Conservation (phyloP, 805 yeast species). For the Candida gorgasii region DNA sequence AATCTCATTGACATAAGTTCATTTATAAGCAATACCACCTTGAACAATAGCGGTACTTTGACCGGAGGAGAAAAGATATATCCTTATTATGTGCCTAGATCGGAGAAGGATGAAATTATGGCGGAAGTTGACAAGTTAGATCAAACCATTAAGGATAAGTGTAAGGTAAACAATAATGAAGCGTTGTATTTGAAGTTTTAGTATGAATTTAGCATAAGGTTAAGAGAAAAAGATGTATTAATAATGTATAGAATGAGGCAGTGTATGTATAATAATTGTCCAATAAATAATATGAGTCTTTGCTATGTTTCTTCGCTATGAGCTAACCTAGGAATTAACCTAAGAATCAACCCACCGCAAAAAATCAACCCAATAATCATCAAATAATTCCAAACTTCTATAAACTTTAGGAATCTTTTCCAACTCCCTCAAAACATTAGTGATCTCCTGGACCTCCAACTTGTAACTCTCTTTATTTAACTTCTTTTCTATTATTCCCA, state of each 20-base stretch:
- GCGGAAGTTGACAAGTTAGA: constrained; percentile 21
- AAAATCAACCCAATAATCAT: constrained; percentile 12
- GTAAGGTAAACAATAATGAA: constrained; percentile 19
- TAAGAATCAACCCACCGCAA: constrained; percentile 7
- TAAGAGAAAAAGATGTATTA: too few species aligned
- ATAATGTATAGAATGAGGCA: too few species aligned
- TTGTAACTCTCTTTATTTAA: constrained; percentile 6
- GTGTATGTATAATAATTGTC: too few species aligned
- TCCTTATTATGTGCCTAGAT: constrained; percentile 24
- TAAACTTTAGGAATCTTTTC: constrained; percentile 9
- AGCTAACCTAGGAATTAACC: too few species aligned
- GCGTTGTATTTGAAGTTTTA: constrained; percentile 27
- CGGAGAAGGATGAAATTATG: constrained; percentile 26
- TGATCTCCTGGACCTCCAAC: constrained; percentile 9
- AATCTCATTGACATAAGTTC: constrained; percentile 39
- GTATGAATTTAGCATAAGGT: too few species aligned
- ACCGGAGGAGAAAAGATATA: constrained; percentile 18
- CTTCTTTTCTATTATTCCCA: constrained; percentile 7
- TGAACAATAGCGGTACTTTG: constrained; percentile 2
- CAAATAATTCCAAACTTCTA: constrained; percentile 4
- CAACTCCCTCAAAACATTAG: constrained; percentile 3
- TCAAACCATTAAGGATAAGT: constrained; percentile 16
- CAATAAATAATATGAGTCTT: too few species aligned
- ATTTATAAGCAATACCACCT: constrained; percentile 20
- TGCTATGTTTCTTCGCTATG: too few species aligned